phyloP scores from a whole-genome alignment of 2,329 filamentous ascomycete genomes.

The Colletotrichum sp. region DNA sequence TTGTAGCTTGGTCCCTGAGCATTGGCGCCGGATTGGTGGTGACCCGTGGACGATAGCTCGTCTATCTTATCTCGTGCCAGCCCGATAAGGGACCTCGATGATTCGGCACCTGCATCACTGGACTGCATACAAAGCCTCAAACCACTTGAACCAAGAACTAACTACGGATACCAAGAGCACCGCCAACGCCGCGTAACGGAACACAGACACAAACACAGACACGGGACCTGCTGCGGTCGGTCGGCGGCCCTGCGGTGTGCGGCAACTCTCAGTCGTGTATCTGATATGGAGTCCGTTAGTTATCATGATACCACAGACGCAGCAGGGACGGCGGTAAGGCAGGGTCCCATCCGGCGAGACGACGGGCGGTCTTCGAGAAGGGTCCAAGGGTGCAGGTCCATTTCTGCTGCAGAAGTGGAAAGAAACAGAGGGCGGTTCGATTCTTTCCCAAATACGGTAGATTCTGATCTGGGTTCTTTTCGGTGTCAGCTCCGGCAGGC shows the following conservation, averaged over 20 bases:
- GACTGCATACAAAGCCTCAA: background rate
- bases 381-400: background rate
- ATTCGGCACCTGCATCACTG: background rate
- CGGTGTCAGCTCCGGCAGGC: background rate
- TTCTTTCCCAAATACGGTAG: too few species aligned
- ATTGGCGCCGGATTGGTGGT: background rate
- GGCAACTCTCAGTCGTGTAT: background rate
- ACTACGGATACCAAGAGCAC: background rate
- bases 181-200: background rate
- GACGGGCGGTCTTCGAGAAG: background rate
- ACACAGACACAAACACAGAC: background rate
- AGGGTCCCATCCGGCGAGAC: background rate
- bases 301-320: conserved; percentile 5
- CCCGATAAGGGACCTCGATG: background rate
- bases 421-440: background rate
- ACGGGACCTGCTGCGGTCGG: conserved; percentile 1
- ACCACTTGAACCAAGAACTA: background rate
- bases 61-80: background rate
- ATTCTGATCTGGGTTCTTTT: background rate
- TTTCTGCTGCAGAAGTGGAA: background rate
- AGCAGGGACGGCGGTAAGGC: background rate
- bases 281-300: background rate
- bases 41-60: background rate
- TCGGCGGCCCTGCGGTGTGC: background rate
- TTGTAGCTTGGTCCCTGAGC: background rate